These are phyloP conservation scores for Moricandia arvensis DNA, from an alignment of 345 rosid genomes.

Conservation along the genomic window DNA sequence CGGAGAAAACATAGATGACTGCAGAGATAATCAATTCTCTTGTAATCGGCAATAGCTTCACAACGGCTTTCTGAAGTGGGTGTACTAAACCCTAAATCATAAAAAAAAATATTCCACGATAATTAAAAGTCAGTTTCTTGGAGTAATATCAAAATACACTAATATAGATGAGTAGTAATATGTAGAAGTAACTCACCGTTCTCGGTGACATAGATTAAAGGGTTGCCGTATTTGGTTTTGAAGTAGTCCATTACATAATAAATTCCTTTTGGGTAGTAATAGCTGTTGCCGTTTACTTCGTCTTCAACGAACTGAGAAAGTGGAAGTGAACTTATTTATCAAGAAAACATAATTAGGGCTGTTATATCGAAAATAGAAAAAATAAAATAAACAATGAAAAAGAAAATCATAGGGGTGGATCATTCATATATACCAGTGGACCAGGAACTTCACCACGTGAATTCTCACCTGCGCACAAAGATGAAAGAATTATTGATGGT, in stretches of 20 bases:
- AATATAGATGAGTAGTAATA: neutral
- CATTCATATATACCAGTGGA: neutral
- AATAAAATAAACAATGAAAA: neutral
- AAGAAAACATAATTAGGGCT: too few species aligned
- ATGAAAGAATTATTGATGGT: neutral
- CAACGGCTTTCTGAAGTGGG: neutral
- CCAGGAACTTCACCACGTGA: neutral
- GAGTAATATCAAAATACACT: neutral
- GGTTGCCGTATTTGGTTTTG: too few species aligned
- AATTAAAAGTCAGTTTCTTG: neutral
- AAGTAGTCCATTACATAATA: neutral
- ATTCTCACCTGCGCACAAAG: neutral
- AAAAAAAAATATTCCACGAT: neutral
- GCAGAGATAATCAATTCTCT: slow-evolving; percentile 23
- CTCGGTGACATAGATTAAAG: slow-evolving; percentile 4
- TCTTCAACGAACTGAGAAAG: neutral
- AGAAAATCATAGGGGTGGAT: neutral
- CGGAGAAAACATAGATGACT: slow-evolving; percentile 31
- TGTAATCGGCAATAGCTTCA: neutral
- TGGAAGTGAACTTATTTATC: too few species aligned
- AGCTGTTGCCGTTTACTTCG: neutral
- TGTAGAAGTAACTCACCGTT: slow-evolving; percentile 18
- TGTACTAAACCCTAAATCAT: neutral
- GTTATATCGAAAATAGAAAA: too few species aligned
- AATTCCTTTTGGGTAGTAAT: neutral